Evolutionary conservation across 2,329 filamentous ascomycete genomes (phyloP).

Genomic region (Cephalotrichum gorgonifer): DNA sequence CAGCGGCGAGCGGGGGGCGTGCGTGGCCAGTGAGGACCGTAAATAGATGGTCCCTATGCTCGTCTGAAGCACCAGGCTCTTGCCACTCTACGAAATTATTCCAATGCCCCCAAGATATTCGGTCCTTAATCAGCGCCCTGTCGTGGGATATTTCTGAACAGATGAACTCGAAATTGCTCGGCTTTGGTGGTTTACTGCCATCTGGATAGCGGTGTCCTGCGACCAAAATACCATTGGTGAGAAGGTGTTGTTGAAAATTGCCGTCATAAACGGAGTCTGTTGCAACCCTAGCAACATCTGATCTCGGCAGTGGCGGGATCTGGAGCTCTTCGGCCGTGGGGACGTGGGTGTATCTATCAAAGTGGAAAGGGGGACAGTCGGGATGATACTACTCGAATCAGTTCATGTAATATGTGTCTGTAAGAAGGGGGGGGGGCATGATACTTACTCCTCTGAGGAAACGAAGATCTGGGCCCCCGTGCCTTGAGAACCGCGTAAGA

Average conservation of each 20-base stretch:
- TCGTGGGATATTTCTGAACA: neutral
- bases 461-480: slow-evolving; percentile 14
- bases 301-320: neutral
- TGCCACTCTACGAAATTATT: too few species aligned
- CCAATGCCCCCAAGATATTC: neutral
- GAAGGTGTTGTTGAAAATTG: neutral
- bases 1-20: slow-evolving; percentile 3
- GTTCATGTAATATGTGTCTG: too few species aligned
- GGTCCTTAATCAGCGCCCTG: neutral
- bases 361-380: neutral
- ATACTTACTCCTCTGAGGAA: slow-evolving; percentile 14
- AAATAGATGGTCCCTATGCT: neutral
- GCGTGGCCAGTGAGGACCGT: neutral
- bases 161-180: slow-evolving; percentile 9
- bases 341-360: neutral
- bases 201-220: neutral
- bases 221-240: neutral
- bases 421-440: too few species aligned
- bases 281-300: neutral
- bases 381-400: slow-evolving; percentile 9
- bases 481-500: slow-evolving; percentile 14
- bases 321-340: neutral
- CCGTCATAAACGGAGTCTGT: neutral
- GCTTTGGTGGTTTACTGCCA: neutral
- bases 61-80: too few species aligned